phyloP scores from a whole-genome alignment of 75 land plant species.

The Picea sitchensis region DNA sequence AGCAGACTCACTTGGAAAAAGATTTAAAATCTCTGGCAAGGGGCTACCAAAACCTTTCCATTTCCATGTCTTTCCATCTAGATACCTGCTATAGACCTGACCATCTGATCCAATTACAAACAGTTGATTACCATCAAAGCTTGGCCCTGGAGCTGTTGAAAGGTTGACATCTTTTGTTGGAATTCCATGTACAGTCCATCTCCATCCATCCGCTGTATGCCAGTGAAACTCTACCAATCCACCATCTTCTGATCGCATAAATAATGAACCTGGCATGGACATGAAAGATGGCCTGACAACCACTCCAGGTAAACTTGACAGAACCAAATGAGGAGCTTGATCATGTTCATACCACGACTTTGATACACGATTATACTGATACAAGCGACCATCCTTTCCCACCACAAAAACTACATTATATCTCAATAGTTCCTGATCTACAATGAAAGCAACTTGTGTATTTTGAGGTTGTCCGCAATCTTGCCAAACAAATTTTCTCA shows the following conservation, averaged over 20 bases:
- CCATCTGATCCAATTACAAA: conserved; percentile 77
- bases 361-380: conserved; percentile 72
- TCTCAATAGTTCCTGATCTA: conserved; percentile 70
- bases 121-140: conserved; percentile 42
- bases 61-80: conserved; percentile 47
- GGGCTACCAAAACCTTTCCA: conserved; percentile 49
- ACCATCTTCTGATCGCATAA: conserved; percentile 66
- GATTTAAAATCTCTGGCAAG: not conserved
- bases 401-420: conserved; percentile 62
- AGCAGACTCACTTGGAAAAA: not conserved
- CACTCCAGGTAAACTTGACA: conserved; percentile 61
- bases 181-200: conserved; percentile 73
- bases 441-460: conserved; percentile 51
- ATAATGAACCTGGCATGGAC: conserved; percentile 56
- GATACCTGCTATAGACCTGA: conserved; percentile 47
- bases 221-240: conserved; percentile 68
- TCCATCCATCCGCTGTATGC: conserved; percentile 63
- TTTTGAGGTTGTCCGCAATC: conserved; percentile 62
- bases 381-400: conserved; percentile 57
- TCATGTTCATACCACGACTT: conserved; percentile 63
- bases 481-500: conserved; percentile 71
- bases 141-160: conserved; percentile 69
- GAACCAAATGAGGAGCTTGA: conserved; percentile 58
- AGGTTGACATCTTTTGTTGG: conserved; percentile 42
- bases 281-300: conserved; percentile 42